Base-by-base conservation (phyloP, 306 rosid genomes). In the Oxytropis ochrocephala region DNA sequence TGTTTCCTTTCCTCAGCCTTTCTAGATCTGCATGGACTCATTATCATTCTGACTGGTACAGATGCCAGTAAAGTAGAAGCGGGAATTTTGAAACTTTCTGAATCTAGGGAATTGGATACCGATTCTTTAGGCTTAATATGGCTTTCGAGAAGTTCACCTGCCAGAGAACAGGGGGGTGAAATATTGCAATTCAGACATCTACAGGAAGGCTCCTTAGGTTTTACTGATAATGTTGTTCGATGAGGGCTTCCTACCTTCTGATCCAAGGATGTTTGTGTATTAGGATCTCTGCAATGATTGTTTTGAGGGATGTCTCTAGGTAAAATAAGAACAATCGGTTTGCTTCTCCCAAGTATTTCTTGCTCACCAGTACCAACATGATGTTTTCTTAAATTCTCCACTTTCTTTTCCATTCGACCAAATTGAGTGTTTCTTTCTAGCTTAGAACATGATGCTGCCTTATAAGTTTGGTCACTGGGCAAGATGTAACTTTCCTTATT, bases 301-400 rank as follows among this genome's bases (percentile, higher is more conserved):
- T 53, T 69, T 75, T 70, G 67, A 58, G 75, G 77, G 32, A 24
- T 53, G 75, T 79, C 83, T 58, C 76, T 69, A 2, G 89, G 89
- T 75, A 84, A 48, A 75, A 80, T 81, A 47, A 87, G 83, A 78
- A 87, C 92, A 72, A 68, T 70, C 11, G 87, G 76, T 78, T 84
- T 74, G 70, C 64, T 72, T 77, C 76, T 83, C 70, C 69, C 76
- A 27, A 64, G 56, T 32, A 72, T 58, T 62, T 14, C 86, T 62
- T 53, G 81, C 56, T 70, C 82, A 74, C 39, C 27, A 52, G 79
- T 56, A 67, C 29, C 59, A 29, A 55, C 53, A 50, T 62, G 67
- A 32, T 77, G 80, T 74, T 77, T 65, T 48, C 36, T 64, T 58
- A 70, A 62, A 75, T 70, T 79, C 50, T 81, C 84, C 44, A 11